phyloP scores from a whole-genome alignment of 139 green algal species.

The Cymbomonas tetramitiformis region DNA sequence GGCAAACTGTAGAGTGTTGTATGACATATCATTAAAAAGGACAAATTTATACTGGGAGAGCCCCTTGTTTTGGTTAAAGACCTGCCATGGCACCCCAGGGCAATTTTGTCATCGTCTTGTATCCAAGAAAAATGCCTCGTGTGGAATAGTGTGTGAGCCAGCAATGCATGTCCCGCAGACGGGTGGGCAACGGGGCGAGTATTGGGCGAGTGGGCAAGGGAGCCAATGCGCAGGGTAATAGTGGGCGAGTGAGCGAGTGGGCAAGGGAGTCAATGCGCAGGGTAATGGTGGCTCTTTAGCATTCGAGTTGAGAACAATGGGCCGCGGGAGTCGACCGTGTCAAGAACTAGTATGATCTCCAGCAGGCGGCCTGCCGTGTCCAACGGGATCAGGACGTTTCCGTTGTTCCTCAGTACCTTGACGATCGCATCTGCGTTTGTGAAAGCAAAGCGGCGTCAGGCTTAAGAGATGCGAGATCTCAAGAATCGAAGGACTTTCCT shows the following conservation, averaged over 20 bases:
- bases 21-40: slow-evolving; percentile 43
- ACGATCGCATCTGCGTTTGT: slow-evolving; percentile 8
- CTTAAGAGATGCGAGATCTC: too few relatives aligned
- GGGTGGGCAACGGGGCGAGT: too few relatives aligned
- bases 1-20: slow-evolving; percentile 54
- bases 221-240: too few relatives aligned
- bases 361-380: slow-evolving; percentile 71
- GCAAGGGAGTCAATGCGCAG: too few relatives aligned
- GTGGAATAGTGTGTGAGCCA: not conserved
- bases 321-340: slow-evolving; percentile 25
- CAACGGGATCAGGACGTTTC: slow-evolving; percentile 74
- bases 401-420: slow-evolving; percentile 31
- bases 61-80: not conserved
- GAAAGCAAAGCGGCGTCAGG: not conserved
- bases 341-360: slow-evolving; percentile 75
- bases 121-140: slow-evolving; percentile 6
- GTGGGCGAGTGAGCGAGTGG: too few relatives aligned
- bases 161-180: not conserved
- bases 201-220: too few relatives aligned
- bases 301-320: not conserved
- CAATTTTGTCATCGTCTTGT: not conserved
- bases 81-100: not conserved
- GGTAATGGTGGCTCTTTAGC: too few relatives aligned
- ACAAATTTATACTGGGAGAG: slow-evolving; percentile 47
- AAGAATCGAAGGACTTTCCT: too few relatives aligned